phyloP scores from a whole-genome alignment of 139 green algal genomes.

The Chlorella vulgaris region DNA sequence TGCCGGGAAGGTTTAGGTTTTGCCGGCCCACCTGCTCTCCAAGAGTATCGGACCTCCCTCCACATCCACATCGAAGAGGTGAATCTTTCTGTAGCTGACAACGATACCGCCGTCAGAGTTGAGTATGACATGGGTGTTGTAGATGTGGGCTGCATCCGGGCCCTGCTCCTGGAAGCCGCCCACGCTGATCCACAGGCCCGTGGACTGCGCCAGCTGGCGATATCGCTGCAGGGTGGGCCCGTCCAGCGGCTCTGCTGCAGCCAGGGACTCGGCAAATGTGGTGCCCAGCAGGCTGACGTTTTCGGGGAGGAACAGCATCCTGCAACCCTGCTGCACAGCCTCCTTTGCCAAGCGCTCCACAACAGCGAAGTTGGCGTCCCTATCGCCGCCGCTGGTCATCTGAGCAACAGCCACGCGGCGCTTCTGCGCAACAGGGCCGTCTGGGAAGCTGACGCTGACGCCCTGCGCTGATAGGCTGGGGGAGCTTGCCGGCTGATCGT shows the following conservation, averaged over 20 bases:
- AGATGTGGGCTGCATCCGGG: constrained; percentile 67
- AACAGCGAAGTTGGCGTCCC: constrained; percentile 59
- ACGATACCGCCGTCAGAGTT: constrained; percentile 57
- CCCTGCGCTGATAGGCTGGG: too few species aligned
- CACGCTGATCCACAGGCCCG: constrained; percentile 87
- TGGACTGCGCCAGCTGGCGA: constrained; percentile 67
- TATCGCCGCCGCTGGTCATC: constrained; percentile 70
- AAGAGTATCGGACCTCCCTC: constrained; percentile 83
- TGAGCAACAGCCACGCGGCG: constrained; percentile 72
- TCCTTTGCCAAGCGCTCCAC: constrained; percentile 62
- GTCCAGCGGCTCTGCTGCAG: constrained; percentile 74
- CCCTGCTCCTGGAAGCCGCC: constrained; percentile 88
- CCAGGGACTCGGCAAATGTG: constrained; percentile 51
- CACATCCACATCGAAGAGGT: constrained; percentile 95
- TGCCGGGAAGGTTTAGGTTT: too few species aligned
- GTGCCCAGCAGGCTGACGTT: constrained; percentile 91
- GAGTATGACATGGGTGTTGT: constrained; percentile 92
- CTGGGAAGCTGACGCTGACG: not conserved
- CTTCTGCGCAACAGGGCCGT: not conserved
- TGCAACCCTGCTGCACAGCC: constrained; percentile 46
- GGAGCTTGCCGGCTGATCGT: too few species aligned
- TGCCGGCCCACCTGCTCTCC: constrained; percentile 61
- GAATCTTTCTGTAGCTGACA: constrained; percentile 81
- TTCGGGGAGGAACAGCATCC: constrained; percentile 95
- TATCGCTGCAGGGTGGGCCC: constrained; percentile 81